Evolutionary conservation across 1,284 basidiomycete genomes (phyloP).

Genomic region (Trichosporon ovoides): DNA sequence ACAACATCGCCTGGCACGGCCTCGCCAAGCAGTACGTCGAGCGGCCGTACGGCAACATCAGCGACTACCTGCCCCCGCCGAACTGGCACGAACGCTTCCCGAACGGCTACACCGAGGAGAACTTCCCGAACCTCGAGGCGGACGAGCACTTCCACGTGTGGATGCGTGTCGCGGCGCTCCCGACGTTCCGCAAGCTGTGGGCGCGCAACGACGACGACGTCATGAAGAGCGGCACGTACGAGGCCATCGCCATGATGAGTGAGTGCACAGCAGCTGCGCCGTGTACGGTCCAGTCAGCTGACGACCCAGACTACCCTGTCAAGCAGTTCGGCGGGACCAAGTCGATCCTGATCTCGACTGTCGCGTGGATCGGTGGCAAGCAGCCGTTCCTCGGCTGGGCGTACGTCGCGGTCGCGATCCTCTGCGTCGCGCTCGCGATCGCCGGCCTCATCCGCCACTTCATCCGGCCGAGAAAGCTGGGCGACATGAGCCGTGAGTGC

Average conservation of each 20-base stretch:
- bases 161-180: constrained; percentile 97
- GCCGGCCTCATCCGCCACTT: constrained; percentile 86
- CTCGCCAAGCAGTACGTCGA: constrained; percentile 82
- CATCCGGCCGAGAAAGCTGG: constrained; percentile 77
- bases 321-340: constrained; percentile 88
- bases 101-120: constrained; percentile 63
- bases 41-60: constrained; percentile 54
- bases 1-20: constrained; percentile 88
- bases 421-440: constrained; percentile 83
- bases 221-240: constrained; percentile 71
- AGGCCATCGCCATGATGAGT: constrained; percentile 78
- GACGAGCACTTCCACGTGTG: constrained; percentile 99
- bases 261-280: constrained; percentile 19
- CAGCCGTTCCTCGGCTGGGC: constrained; percentile 91
- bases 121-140: constrained; percentile 66
- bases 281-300: background rate
- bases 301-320: constrained; percentile 79
- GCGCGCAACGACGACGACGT: constrained; percentile 77
- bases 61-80: constrained; percentile 79
- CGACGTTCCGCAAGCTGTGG: constrained; percentile 93
- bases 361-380: constrained; percentile 97
- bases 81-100: constrained; percentile 77
- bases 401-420: constrained; percentile 80
- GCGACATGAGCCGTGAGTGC: constrained; percentile 41
- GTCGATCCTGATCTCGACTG: constrained; percentile 91